These are phyloP conservation scores for Pythium catenulatum DNA, from an alignment of 352 stramenopile species.

Conservation along the genomic window DNA sequence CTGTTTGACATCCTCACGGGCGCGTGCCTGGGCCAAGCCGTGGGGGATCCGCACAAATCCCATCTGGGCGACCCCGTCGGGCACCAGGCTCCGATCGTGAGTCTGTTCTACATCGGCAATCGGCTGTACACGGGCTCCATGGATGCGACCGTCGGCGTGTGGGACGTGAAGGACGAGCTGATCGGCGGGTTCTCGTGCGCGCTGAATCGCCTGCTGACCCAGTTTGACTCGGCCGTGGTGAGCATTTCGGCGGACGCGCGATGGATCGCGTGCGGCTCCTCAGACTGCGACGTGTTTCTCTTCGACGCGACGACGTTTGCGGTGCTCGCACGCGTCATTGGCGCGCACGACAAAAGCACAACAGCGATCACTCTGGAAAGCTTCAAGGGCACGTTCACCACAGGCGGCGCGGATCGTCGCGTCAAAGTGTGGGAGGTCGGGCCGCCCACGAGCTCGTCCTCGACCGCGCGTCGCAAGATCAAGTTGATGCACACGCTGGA, in stretches of 20 bases:
- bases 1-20: slow-evolving; percentile 85
- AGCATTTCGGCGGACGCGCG: slow-evolving; percentile 77
- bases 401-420: slow-evolving; percentile 76
- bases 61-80: slow-evolving; percentile 80
- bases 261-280: slow-evolving; percentile 78
- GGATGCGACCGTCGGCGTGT: slow-evolving; percentile 81
- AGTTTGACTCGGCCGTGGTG: slow-evolving; percentile 88
- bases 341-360: slow-evolving; percentile 73
- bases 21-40: slow-evolving; percentile 77
- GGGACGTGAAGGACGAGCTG: slow-evolving; percentile 76
- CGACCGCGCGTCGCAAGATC: slow-evolving; percentile 63
- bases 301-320: slow-evolving; percentile 72
- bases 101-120: slow-evolving; percentile 76
- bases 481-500: slow-evolving; percentile 69
- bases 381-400: slow-evolving; percentile 69
- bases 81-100: slow-evolving; percentile 84
- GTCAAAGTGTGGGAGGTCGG: slow-evolving; percentile 84
- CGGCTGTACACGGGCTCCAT: slow-evolving; percentile 86
- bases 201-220: slow-evolving; percentile 72
- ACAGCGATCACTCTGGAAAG: slow-evolving; percentile 74
- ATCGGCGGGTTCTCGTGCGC: slow-evolving; percentile 75
- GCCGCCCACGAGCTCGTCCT: neutral
- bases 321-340: slow-evolving; percentile 74
- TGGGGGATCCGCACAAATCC: slow-evolving; percentile 80
- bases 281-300: slow-evolving; percentile 86